Base-by-base conservation (phyloP, 257 asterid species). In the Solanum piurae region DNA sequence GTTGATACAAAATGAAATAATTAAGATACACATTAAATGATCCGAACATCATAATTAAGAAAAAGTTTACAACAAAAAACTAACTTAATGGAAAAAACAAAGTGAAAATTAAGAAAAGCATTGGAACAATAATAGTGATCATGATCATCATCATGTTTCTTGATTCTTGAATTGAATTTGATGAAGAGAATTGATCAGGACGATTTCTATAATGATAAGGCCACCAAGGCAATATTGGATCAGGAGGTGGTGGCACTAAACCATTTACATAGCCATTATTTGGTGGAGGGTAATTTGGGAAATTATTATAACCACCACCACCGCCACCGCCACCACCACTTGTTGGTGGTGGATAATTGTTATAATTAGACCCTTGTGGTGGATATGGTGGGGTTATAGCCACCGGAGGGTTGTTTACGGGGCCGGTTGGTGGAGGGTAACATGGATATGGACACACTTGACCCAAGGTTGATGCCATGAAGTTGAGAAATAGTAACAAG, bases 391-490 rank as follows among this genome's bases (percentile, higher is more conserved):
- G 91, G 5, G 96, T 91, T 6, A 93, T 89, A 31, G 85, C 29
- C 60, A 42, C 83, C 52, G 95, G 92, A 68, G 96, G 94, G 89
- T 90, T 92, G 90, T 91, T 89, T 44, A 92, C 98, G 58, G 94
- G 86, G 58, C 96, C 98, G 44, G 90, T 93, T 0, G 99, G 99
- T 4, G 99, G 96, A 2, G 99, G 99, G 66, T 91, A 94, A 27
- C 99, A 96, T 5, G 99, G 99, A 73, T 96, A 96, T 2, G 95
- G 99, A 76, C 99, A 95, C 58, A 91, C 98, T 90, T 96, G 98
- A 21, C 95, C 75, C 20, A 88, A 87, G 16, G 93, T 69, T 88
- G 87, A 33, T 80, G 91, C 80, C 33, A 91, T 14, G 95, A 84
- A 91, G 72, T 86, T 7, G 89, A 94, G 89, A 49, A 91, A 27